Conservation (phyloP, 2,329 filamentous ascomycete genomes). For the Talaromyces sp. region DNA sequence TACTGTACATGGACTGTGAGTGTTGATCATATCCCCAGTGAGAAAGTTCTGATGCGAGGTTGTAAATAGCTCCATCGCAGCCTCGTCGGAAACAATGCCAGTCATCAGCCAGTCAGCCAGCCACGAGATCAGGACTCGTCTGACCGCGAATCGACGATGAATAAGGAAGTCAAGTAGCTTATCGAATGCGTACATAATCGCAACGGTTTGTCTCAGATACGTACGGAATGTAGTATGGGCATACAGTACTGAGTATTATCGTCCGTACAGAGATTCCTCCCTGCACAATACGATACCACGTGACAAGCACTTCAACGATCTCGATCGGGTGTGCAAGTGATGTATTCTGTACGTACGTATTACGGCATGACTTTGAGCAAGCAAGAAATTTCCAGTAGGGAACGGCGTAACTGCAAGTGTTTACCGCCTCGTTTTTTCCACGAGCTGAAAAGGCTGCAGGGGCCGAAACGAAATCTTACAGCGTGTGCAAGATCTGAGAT, state of each 20-base stretch:
- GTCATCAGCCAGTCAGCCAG: constrained; percentile 2
- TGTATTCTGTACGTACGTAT: not conserved
- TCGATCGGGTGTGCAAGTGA: not conserved
- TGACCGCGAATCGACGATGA: not conserved
- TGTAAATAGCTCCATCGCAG: not conserved
- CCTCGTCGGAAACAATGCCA: not conserved
- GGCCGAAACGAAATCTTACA: not conserved
- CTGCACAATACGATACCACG: not conserved
- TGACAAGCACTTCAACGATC: not conserved
- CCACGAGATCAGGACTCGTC: not conserved
- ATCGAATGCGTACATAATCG: not conserved
- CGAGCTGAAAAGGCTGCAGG: not conserved
- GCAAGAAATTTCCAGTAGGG: not conserved
- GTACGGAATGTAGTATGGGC: not conserved
- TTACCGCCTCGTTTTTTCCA: no score
- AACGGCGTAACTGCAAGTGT: not conserved
- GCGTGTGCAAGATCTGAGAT: not conserved
- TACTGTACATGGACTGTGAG: not conserved
- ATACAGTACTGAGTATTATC: not conserved
- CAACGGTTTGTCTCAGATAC: not conserved
- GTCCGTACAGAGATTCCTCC: not conserved
- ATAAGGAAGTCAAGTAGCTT: not conserved
- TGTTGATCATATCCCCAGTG: not conserved
- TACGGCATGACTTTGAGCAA: not conserved
- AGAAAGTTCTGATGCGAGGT: not conserved